A percentile compares a stretch with the other conserved stretches of the same genome.
Evolutionary conservation across 202 grass and related monocot species (phyloP).

Genomic region (Zoysia matrella): DNA sequence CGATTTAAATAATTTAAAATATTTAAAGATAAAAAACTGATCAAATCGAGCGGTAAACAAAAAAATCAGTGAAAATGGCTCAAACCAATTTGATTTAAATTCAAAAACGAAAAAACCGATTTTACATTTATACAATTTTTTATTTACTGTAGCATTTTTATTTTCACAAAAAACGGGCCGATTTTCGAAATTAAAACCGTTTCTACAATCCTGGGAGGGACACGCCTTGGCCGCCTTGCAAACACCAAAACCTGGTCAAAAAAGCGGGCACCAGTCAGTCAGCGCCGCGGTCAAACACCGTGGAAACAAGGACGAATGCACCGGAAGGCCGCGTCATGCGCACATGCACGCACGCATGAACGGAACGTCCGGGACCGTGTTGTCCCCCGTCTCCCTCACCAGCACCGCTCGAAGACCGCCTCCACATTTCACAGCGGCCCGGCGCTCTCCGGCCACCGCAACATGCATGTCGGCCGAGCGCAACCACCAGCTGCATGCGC

Average conservation of each 20-base stretch:
- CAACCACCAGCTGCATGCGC: background rate
- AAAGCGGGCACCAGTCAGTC: background rate
- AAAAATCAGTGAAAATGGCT: too few species aligned
- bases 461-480: background rate
- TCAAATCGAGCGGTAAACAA: too few species aligned
- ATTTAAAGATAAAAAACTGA: too few species aligned
- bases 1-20: too few species aligned
- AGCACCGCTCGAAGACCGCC: background rate
- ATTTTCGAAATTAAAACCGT: too few species aligned
- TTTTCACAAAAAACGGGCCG: too few species aligned
- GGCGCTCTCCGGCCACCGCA: background rate
- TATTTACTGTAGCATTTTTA: too few species aligned
- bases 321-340: background rate
- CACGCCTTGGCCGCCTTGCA: background rate
- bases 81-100: too few species aligned
- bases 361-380: background rate
- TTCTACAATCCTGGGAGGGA: too few species aligned
- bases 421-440: background rate
- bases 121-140: too few species aligned
- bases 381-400: background rate
- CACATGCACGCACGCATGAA: background rate
- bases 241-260: slow-evolving; percentile 18
- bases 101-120: too few species aligned
- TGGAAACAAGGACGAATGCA: background rate
- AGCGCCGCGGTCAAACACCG: slow-evolving; percentile 13